These are phyloP conservation scores for Corynespora cassiicola DNA, from an alignment of 2,329 filamentous ascomycete species.

Conservation along the genomic window DNA sequence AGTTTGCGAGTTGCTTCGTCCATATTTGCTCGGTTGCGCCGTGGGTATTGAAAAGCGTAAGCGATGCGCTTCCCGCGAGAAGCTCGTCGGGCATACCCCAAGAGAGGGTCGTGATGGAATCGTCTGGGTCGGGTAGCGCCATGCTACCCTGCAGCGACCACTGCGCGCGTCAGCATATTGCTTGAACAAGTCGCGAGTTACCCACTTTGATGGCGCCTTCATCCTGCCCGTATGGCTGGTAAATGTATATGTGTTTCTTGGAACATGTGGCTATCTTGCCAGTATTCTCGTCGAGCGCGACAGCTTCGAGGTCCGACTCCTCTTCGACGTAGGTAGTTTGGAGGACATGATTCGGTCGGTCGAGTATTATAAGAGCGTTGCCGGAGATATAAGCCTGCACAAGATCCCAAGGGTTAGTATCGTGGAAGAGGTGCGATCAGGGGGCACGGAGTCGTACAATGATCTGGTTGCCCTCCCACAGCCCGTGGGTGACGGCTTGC, in stretches of 20 bases:
- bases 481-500: slow-evolving; percentile 76
- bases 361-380: slow-evolving; percentile 83
- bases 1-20: slow-evolving; percentile 75
- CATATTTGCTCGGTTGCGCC: slow-evolving; percentile 68
- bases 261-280: slow-evolving; percentile 86
- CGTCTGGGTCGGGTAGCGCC: slow-evolving; percentile 49
- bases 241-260: slow-evolving; percentile 72
- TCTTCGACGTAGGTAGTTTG: slow-evolving; percentile 93
- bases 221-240: slow-evolving; percentile 74
- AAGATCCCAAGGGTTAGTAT: slow-evolving; percentile 11
- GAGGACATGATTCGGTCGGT: slow-evolving; percentile 74
- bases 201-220: slow-evolving; percentile 77
- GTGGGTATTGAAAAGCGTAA: slow-evolving; percentile 72
- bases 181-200: slow-evolving; percentile 6
- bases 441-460: slow-evolving; percentile 62
- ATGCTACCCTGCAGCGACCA: slow-evolving; percentile 71
- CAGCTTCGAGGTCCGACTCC: slow-evolving; percentile 70
- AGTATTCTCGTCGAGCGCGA: slow-evolving; percentile 79
- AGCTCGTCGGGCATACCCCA: slow-evolving; percentile 90
- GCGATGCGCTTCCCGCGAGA: slow-evolving; percentile 72
- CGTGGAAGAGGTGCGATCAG: neutral
- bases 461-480: slow-evolving; percentile 75
- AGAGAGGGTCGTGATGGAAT: slow-evolving; percentile 69
- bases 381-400: slow-evolving; percentile 85
- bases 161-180: slow-evolving; percentile 43